Conservation (phyloP, 495 filamentous ascomycete species). For the Cercophora sp. region DNA sequence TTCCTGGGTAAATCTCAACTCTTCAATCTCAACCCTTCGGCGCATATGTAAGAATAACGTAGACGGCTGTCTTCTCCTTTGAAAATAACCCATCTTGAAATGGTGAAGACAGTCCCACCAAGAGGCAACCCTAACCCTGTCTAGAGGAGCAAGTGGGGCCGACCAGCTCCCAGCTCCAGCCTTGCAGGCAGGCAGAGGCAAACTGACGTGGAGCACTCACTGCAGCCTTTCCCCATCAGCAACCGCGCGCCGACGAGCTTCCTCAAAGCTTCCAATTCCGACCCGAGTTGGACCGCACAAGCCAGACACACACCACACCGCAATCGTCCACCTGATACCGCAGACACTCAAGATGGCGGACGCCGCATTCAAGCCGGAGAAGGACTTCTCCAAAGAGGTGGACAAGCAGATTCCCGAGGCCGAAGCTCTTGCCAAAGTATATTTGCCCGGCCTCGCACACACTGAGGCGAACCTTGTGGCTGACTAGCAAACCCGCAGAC, state of each 20-base stretch:
- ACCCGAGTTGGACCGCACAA: neutral
- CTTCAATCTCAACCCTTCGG: no score
- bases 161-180: neutral
- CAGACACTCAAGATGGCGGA: constrained; percentile 40
- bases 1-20: no score
- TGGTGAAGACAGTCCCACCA: no score
- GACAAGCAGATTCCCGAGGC: constrained; percentile 88
- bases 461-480: no score
- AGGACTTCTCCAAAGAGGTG: constrained; percentile 81
- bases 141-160: neutral
- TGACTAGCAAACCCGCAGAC: constrained; percentile 62
- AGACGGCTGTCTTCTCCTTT: no score
- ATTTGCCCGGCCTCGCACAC: neutral
- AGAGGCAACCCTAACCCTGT: constrained; percentile 13
- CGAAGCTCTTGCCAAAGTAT: constrained; percentile 80
- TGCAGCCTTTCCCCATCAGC: constrained; percentile 11
- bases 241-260: constrained; percentile 7
- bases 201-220: constrained; percentile 22
- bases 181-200: constrained; percentile 22
- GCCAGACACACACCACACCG: neutral
- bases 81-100: no score
- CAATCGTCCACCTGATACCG: neutral
- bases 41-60: no score
- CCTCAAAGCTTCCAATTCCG: constrained; percentile 3
- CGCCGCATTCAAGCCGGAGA: constrained; percentile 55